These are phyloP conservation scores for Lentinula edodes DNA, from an alignment of 768 basidiomycete genomes.

Conservation along the genomic window DNA sequence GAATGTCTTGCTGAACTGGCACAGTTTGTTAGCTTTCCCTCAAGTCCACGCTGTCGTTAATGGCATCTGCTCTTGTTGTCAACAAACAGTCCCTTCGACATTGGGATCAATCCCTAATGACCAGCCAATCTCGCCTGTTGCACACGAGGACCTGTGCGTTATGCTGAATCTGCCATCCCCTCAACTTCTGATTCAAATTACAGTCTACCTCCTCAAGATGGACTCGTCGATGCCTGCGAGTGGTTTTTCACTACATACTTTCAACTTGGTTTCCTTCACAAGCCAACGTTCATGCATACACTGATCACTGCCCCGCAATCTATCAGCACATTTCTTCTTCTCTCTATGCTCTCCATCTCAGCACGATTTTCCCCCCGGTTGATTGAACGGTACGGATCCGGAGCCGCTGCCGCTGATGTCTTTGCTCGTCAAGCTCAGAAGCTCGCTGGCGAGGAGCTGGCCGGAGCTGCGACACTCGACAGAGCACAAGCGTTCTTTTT, in stretches of 20 bases:
- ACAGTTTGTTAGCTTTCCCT: not conserved
- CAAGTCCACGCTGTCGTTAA: slow-evolving; percentile 3
- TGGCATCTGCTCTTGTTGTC: slow-evolving; percentile 2
- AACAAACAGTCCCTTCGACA: slow-evolving; percentile 2
- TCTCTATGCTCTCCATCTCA: slow-evolving; percentile 11
- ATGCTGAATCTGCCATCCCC: not conserved
- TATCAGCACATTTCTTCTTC: slow-evolving; percentile 8
- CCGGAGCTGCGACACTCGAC: slow-evolving; percentile 7
- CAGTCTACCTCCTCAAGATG: slow-evolving; percentile 9
- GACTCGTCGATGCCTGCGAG: slow-evolving; percentile 10
- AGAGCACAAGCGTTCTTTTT: slow-evolving; percentile 11
- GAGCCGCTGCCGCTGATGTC: slow-evolving; percentile 6
- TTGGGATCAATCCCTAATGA: not conserved
- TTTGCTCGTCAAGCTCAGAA: slow-evolving; percentile 10
- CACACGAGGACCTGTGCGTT: slow-evolving; percentile 5
- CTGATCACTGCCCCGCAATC: slow-evolving; percentile 7
- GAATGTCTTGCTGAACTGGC: not conserved
- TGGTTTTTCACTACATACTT: slow-evolving; percentile 12
- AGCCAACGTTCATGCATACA: slow-evolving; percentile 12
- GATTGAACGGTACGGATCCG: slow-evolving; percentile 8
- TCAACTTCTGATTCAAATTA: not conserved
- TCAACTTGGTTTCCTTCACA: slow-evolving; percentile 9
- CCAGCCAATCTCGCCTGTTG: not conserved
- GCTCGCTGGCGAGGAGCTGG: slow-evolving; percentile 8
- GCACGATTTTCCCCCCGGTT: slow-evolving; percentile 9